Conservation (phyloP, 495 filamentous ascomycete species). For the Aspergillus homomorphus region DNA sequence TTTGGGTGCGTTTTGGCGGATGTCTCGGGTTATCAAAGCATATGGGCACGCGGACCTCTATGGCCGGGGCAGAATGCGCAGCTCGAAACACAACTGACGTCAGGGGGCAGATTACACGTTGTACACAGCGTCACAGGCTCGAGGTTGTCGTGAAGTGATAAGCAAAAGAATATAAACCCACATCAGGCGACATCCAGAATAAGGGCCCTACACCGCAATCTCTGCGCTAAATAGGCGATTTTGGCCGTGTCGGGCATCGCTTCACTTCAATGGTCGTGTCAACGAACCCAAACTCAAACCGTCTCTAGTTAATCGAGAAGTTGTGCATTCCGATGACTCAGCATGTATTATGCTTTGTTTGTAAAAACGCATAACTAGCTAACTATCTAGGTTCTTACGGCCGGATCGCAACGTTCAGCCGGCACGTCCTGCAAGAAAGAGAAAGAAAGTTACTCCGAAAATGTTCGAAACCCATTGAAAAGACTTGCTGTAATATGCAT, state of each 20-base stretch:
- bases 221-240: not conserved
- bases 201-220: constrained; percentile 5
- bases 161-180: not conserved
- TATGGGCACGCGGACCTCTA: constrained; percentile 16
- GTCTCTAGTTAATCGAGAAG: not conserved
- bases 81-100: constrained; percentile 31
- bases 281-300: constrained; percentile 12
- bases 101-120: constrained; percentile 17
- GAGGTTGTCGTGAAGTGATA: not conserved
- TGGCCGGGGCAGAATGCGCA: constrained; percentile 14
- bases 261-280: constrained; percentile 8
- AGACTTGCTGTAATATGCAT: too few relatives aligned
- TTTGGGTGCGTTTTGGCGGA: not conserved
- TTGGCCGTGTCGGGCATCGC: constrained; percentile 6
- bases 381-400: too few relatives aligned
- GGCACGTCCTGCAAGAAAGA: too few relatives aligned
- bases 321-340: constrained; percentile 18
- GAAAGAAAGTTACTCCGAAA: too few relatives aligned
- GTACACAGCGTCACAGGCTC: constrained; percentile 13
- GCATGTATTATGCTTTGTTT: constrained; percentile 3
- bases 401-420: not conserved
- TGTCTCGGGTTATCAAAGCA: constrained; percentile 20
- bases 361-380: not conserved
- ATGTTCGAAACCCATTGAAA: too few relatives aligned
- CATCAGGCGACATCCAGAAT: not conserved